phyloP scores from a whole-genome alignment of 169 alveolate species.

The Plasmodium coatneyi region DNA sequence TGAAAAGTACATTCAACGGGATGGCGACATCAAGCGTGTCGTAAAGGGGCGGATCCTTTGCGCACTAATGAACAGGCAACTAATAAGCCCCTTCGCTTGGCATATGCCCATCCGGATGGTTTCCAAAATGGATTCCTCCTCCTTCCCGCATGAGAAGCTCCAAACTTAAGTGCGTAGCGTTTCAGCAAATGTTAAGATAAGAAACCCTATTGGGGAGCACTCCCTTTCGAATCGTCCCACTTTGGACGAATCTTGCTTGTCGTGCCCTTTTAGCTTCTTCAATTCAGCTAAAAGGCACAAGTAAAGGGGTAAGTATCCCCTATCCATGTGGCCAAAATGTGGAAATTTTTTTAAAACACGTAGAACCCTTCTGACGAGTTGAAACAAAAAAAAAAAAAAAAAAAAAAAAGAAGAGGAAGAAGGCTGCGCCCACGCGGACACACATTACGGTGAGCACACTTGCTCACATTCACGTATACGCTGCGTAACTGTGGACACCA shows the following conservation, averaged over 20 bases:
- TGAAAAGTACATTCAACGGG: neutral
- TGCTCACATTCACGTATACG: neutral
- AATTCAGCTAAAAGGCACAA: neutral
- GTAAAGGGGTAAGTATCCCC: neutral
- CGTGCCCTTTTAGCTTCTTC: neutral
- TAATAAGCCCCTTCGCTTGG: neutral
- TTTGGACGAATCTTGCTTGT: neutral
- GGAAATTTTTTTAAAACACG: neutral
- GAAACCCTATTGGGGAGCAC: neutral
- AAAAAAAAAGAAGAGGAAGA: neutral
- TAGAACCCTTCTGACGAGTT: neutral
- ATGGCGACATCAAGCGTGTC: neutral
- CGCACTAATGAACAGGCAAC: neutral
- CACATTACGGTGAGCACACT: neutral
- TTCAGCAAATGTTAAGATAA: neutral
- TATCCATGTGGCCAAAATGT: neutral
- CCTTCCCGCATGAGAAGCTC: neutral
- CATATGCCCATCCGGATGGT: neutral
- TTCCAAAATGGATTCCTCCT: neutral
- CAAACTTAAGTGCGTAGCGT: neutral
- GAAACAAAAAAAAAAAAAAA: neutral
- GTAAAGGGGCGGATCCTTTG: neutral
- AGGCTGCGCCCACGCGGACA: neutral
- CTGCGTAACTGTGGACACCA: neutral
- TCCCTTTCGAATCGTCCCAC: neutral